These are phyloP conservation scores for Podospora tetraspora DNA, from an alignment of 495 filamentous ascomycete species.

Conservation along the genomic window DNA sequence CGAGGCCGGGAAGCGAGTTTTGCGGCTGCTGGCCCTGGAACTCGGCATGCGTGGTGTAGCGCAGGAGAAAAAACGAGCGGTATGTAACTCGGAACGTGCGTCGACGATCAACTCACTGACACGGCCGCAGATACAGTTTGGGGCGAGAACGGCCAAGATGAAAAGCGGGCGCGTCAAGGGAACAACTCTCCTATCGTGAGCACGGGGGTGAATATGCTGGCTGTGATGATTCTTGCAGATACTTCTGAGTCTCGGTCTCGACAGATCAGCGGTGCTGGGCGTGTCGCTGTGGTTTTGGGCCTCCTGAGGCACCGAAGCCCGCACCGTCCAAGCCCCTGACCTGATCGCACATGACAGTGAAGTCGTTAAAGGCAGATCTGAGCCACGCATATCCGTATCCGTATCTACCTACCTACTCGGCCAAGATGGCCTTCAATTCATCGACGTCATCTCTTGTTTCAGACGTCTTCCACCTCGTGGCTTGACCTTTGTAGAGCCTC, in stretches of 20 bases:
- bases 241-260: conserved; percentile 50
- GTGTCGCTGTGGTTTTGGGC: conserved; percentile 25
- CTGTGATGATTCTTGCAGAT: conserved; percentile 56
- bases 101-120: conserved; percentile 12
- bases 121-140: conserved; percentile 66
- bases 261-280: conserved; percentile 16
- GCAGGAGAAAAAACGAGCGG: conserved; percentile 84
- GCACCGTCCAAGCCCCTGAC: conserved; percentile 13
- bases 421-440: neutral
- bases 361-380: conserved; percentile 46
- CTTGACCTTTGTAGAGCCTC: neutral
- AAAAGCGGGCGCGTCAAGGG: conserved; percentile 67
- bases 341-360: conserved; percentile 33
- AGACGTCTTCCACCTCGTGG: neutral
- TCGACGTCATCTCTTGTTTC: neutral
- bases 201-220: conserved; percentile 22
- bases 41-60: conserved; percentile 67
- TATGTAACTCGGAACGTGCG: conserved; percentile 29
- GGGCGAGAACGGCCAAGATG: conserved; percentile 81
- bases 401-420: neutral
- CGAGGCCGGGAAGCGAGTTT: conserved; percentile 73
- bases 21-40: conserved; percentile 71
- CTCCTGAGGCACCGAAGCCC: conserved; percentile 21
- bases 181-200: conserved; percentile 46
- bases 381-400: conserved; percentile 22